Conservation (phyloP, 2,329 filamentous ascomycete species). For the Fusarium chaquense region DNA sequence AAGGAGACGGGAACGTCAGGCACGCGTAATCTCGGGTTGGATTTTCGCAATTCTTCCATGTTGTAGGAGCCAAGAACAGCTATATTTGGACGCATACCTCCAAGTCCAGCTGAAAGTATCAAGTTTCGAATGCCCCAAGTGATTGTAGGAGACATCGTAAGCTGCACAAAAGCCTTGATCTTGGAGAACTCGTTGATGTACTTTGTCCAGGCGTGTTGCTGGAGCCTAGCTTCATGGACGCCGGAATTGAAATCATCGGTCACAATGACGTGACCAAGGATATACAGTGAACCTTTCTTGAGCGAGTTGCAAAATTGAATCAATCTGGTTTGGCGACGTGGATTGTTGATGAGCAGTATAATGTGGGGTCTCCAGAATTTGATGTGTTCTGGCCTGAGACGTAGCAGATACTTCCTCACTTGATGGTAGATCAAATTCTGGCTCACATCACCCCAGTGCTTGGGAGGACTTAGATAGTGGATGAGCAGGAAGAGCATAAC, state of each 20-base stretch:
- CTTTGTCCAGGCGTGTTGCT: constrained; percentile 85
- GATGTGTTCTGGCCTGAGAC: constrained; percentile 88
- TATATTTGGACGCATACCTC: constrained; percentile 91
- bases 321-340: constrained; percentile 82
- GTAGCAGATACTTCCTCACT: constrained; percentile 86
- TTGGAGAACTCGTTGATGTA: constrained; percentile 85
- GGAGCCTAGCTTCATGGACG: constrained; percentile 82
- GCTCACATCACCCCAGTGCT: constrained; percentile 90
- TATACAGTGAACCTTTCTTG: constrained; percentile 88
- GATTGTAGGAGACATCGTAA: constrained; percentile 83
- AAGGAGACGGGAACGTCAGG: constrained; percentile 61
- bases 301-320: constrained; percentile 93
- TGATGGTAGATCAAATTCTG: constrained; percentile 89
- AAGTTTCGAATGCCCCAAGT: constrained; percentile 89
- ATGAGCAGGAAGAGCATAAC: constrained; percentile 85
- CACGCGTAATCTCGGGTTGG: constrained; percentile 67
- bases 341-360: constrained; percentile 84
- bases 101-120: constrained; percentile 82
- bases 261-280: constrained; percentile 89
- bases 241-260: constrained; percentile 83
- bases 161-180: constrained; percentile 90
- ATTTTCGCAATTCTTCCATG: constrained; percentile 77
- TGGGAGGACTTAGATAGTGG: constrained; percentile 86
- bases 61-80: constrained; percentile 85
- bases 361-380: constrained; percentile 95